Evolutionary conservation across 23 red algal species (phyloP).

Genomic region (Gracilaria gracilis): DNA sequence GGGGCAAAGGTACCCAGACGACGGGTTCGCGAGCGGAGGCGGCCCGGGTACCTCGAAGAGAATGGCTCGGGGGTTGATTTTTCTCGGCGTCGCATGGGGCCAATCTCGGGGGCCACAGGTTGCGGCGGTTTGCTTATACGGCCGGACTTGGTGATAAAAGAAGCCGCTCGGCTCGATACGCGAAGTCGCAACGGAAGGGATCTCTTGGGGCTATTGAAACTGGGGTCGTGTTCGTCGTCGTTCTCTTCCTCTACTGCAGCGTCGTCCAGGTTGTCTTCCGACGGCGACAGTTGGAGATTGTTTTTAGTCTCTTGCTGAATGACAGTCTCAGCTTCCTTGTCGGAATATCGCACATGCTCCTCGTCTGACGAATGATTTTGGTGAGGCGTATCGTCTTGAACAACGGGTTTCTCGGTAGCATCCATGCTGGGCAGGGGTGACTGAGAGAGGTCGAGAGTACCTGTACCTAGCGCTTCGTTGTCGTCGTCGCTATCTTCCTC

Average conservation of each 20-base stretch:
- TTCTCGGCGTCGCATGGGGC: neutral
- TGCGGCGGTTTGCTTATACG: slow-evolving; percentile 52
- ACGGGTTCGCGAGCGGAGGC: slow-evolving; percentile 29
- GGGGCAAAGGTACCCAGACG: neutral
- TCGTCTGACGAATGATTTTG: neutral
- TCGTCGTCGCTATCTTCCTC: slow-evolving; percentile 30
- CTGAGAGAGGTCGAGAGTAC: neutral
- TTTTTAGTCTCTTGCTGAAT: neutral
- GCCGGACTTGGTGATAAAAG: slow-evolving; percentile 54
- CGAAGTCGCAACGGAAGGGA: slow-evolving; percentile 24
- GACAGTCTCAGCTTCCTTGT: slow-evolving; percentile 15
- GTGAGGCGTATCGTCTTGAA: neutral
- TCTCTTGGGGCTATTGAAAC: neutral
- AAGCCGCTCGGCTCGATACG: neutral
- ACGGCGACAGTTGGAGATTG: neutral
- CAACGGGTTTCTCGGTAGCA: neutral
- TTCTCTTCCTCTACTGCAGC: neutral
- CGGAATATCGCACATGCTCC: neutral
- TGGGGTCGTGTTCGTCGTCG: slow-evolving; percentile 7
- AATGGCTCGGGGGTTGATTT: neutral
- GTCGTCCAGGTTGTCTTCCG: neutral
- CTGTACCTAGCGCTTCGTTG: slow-evolving; percentile 4
- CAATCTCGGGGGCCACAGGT: slow-evolving; percentile 29
- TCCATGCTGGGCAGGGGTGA: neutral
- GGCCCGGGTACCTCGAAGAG: neutral